Evolutionary conservation across 2,329 filamentous ascomycete species (phyloP), one percentile per base, ranked within the genome.

Genomic region (Calycina marina): DNA sequence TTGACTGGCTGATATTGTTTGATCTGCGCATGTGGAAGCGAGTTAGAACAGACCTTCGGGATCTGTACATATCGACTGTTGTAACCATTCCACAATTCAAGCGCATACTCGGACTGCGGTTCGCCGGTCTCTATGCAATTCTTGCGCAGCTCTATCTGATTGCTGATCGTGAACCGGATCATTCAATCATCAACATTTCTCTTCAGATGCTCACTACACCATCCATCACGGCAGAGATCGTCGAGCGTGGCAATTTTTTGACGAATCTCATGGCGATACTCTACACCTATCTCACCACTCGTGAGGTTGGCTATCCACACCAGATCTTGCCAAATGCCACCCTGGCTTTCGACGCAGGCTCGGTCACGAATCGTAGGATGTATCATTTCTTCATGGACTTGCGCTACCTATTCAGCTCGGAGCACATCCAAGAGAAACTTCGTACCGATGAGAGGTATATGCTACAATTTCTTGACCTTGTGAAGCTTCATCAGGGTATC

Each of bases 341-440:
- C 1, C 64, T 98, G 29, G 84, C 85, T 0, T 93, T 96, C 48
- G 90, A 98, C 53, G 80, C 84, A 18, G 90, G 90, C 1, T 90
- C 88, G 1, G 84, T 96, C 11, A 93, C 86, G 0, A 98, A 98
- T 53, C 69, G 90, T 29, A 74, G 90, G 18, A 85, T 98, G 67
- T 94, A 94, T 50, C 90, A 96, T 55, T 98, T 98, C 61, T 98
- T 96, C 58, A 69, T 86, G 37, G 90, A 98, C 53, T 65, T 96
- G 43, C 84, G 85, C 47, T 93, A 90, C 56, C 71, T 98, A 1
- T 82, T 96, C 40, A 74, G 79, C 25, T 92, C 86, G 0, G 73
- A 82, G 17, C 82, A 92, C 52, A 85, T 96, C 2, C 85, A 93
- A 52, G 74, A 84, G 44, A 74, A 78, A 32, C 70, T 96, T 40